Base-by-base conservation (phyloP, 495 filamentous ascomycete species). In the Penicillium crystallinum region DNA sequence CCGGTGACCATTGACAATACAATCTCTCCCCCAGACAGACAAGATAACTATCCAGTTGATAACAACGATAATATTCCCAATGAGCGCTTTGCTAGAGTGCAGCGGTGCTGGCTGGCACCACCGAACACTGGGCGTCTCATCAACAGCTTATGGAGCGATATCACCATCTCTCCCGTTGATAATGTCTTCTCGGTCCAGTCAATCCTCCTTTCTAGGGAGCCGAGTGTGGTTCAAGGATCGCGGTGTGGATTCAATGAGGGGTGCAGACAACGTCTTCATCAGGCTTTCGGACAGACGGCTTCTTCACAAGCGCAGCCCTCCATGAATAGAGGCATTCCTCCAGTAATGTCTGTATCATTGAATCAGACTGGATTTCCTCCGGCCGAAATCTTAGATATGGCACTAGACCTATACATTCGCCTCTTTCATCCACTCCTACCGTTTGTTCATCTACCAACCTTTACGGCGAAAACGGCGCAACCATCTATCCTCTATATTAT, bases 331-430 rank as follows among this genome's bases (percentile, higher is more conserved):
- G 50, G 52, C 33, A 37, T 63, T 17, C 66, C 69, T 19, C 65
- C 67, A 17, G 53, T 52, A 1, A 51, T 64, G 17, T 57, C 61
- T 11, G 59, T 40, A 29, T 61, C 61, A 9, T 55, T 57, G 7
- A 64, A 53, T 41, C 49, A 58, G 39, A 56, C 67, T 10, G 66
- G 57, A 18, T 80, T 79, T 33, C 77, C 77, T 42, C 74, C 75
- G 6, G 71, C 74, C 7, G 76, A 79, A 50, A 70, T 78, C n/a
- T 58, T 80, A n/a, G 76, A 80, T 55, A 77, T 78, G 66, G 74
- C 74, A n/a, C 63, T 80, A n/a, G 77, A 80, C 43, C 58, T 77
- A 15, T 80, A 72, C 49, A 76, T 80, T 48, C 71, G 74, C 37
- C 71, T 72, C 8, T 79, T 77, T 47, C 73, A 78, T 49, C 73